Base-by-base conservation (phyloP, 345 rosid genomes). In the Turnera subulata region DNA sequence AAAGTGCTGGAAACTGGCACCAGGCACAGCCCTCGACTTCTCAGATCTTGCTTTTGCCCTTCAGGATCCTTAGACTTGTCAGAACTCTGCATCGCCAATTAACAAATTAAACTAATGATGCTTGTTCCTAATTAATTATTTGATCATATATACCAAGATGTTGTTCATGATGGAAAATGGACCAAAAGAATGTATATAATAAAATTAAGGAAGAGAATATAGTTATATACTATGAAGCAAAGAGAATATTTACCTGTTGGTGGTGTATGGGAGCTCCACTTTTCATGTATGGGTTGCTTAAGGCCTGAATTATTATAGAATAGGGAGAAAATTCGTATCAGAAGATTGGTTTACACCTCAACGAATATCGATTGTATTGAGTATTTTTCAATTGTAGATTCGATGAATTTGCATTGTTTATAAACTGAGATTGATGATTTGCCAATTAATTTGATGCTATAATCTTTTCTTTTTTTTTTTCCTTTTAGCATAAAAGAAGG, bases 271-370 rank as follows among this genome's bases (percentile, higher is more conserved):
- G 69, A 69, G 83, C 81, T 74, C 92, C 96, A 73, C 78, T 82
- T 84, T 94, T 88, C 96, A 85, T 75, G 84, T 94, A 94, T 73
- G 96, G 97, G 62, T 77, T 82, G 62, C 93, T 88, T 62, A 90
- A 68, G 42, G 78, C 89, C 99, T 94, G 81, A 64, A 56, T 43
- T 16, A 29, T 3, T 29, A 55, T 29, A 48, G 9, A 60, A 55
- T 17, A 13, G 2, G 23, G 24, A 15, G 60, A 56, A 11, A n/a
- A 42, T 17, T 33, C 13, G 19, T 4, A 10, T 38, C 17, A 17
- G 42, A 43, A 43, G 8, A n/a, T n/a, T 56, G 24, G 22, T 17
- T 2, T 21, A 26, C 18, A 20, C 26, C 15, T 6, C 11, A 5
- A 15, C 3, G 16, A 26, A 21, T 49, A 6, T 13, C 2, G 26